These are phyloP conservation scores for Bidens hawaiensis DNA, from an alignment of 140 eudicot species.

Conservation along the genomic window DNA sequence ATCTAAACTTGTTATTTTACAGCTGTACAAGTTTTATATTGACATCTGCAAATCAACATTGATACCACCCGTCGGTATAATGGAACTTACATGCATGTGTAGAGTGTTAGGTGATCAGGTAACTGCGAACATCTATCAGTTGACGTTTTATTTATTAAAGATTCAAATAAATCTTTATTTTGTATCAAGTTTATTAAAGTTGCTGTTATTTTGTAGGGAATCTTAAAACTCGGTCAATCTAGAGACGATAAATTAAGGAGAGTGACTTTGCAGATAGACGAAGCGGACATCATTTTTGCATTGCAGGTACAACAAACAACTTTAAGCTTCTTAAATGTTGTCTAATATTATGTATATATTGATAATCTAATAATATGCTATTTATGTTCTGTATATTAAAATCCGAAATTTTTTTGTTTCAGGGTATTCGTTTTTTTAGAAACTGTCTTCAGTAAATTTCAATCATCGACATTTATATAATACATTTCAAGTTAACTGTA, in stretches of 20 bases:
- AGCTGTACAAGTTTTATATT: constrained; percentile 72
- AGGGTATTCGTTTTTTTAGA: constrained; percentile 85
- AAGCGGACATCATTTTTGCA: constrained; percentile 85
- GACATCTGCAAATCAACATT: constrained; percentile 78
- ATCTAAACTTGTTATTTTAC: constrained; percentile 19
- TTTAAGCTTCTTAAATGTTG: constrained; percentile 2
- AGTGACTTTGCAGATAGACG: constrained; percentile 74
- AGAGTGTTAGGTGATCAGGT: constrained; percentile 95
- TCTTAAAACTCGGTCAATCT: constrained; percentile 73
- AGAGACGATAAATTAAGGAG: constrained; percentile 78
- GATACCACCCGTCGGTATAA: constrained; percentile 71
- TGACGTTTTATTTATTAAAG: too few relatives aligned
- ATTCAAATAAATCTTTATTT: neutral
- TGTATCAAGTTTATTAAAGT: neutral
- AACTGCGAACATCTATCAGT: neutral
- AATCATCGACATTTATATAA: neutral
- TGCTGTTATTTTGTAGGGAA: constrained; percentile 55
- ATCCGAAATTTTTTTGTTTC: constrained; percentile 8
- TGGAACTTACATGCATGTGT: constrained; percentile 92
- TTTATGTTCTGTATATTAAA: neutral
- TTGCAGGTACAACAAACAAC: constrained; percentile 56
- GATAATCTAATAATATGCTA: neutral
- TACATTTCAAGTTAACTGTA: neutral
- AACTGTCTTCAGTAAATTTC: constrained; percentile 60
- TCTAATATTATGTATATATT: too few relatives aligned